Percentiles rank a stretch among this genome's conserved stretches.
Conservation (phyloP, 352 stramenopile species). For the Phytophthora kernoviae region DNA sequence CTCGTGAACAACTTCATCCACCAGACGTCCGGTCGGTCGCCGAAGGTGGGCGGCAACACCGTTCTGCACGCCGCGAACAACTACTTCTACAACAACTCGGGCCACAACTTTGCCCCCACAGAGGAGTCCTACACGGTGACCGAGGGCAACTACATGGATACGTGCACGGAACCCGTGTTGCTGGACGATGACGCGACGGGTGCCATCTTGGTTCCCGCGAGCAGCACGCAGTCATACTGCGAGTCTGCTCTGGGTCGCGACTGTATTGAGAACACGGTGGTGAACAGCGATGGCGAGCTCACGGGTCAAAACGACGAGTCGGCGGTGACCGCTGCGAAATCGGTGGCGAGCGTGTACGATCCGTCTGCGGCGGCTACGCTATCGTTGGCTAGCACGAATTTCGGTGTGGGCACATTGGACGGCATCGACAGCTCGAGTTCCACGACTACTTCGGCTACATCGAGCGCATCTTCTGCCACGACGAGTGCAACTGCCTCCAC, state of each 20-base stretch:
- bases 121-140: constrained; percentile 24
- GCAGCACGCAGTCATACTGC: constrained; percentile 16
- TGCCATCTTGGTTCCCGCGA: constrained; percentile 21
- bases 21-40: constrained; percentile 30
- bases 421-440: constrained; percentile 19
- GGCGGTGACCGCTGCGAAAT: constrained; percentile 20
- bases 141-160: constrained; percentile 38
- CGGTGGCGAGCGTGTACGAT: constrained; percentile 19
- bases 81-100: constrained; percentile 32
- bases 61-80: constrained; percentile 32
- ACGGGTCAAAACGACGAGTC: constrained; percentile 22
- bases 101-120: constrained; percentile 21
- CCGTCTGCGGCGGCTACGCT: constrained; percentile 18
- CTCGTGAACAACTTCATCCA: constrained; percentile 27
- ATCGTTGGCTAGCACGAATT: constrained; percentile 28
- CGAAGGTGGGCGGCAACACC: constrained; percentile 28
- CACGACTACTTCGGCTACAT: not conserved
- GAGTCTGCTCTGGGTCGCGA: constrained; percentile 19
- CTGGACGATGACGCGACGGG: constrained; percentile 16
- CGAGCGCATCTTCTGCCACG: not conserved
- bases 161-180: constrained; percentile 26
- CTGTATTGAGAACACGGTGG: constrained; percentile 25
- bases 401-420: constrained; percentile 27
- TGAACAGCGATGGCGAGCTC: constrained; percentile 25
- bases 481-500: not conserved